These are phyloP conservation scores for Ceratocystis diversiconidia DNA, from an alignment of 2,329 filamentous ascomycete genomes.

Conservation along the genomic window DNA sequence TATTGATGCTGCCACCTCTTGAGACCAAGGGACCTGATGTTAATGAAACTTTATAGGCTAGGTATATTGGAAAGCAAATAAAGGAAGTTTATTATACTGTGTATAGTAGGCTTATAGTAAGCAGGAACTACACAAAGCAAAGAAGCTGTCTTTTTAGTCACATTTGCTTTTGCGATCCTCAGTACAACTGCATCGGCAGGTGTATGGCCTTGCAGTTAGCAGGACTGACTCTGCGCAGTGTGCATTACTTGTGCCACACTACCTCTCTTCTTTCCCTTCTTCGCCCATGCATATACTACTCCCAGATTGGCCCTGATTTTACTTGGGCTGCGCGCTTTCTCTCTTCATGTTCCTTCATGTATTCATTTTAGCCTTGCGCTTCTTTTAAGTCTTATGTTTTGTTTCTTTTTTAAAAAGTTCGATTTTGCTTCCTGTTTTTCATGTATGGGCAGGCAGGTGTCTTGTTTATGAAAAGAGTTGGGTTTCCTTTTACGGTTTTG, in stretches of 20 bases:
- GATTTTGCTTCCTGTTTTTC: slow-evolving; percentile 3
- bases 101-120: not conserved
- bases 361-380: not conserved
- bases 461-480: slow-evolving; percentile 7
- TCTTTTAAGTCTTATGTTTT: not conserved
- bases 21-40: not conserved
- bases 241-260: not conserved
- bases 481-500: not conserved
- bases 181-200: not conserved
- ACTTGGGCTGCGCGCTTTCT: not conserved
- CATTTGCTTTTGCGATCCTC: not conserved
- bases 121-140: not conserved
- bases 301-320: not conserved
- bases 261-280: not conserved
- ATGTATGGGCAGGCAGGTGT: not conserved
- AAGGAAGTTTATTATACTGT: not conserved
- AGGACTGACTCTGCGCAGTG: not conserved
- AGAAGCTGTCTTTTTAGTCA: not conserved
- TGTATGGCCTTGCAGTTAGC: not conserved
- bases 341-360: not conserved
- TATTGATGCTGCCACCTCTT: slow-evolving; percentile 17
- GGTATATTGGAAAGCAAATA: no score
- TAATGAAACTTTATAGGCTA: not conserved
- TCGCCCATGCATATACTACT: not conserved
- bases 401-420: not conserved